A percentile compares a stretch with the other conserved stretches of the same genome.
These are phyloP conservation scores for Calonectria henricotiae DNA, from an alignment of 2,329 filamentous ascomycete genomes.

Conservation along the genomic window DNA sequence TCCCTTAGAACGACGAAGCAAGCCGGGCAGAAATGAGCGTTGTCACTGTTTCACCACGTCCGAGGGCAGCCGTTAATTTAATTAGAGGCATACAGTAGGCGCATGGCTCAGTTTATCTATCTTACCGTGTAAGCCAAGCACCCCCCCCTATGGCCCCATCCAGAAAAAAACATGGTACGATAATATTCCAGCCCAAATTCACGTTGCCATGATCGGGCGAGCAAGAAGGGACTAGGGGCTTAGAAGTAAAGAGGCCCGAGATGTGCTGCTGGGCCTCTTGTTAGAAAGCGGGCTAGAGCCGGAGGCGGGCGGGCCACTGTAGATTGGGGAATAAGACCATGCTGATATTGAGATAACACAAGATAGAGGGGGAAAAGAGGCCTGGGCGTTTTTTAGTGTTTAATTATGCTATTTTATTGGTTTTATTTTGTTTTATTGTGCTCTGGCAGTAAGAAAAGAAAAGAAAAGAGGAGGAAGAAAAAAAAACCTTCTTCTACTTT, in stretches of 20 bases:
- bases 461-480: too few relatives aligned
- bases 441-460: not conserved
- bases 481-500: not conserved
- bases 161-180: conserved; percentile 6
- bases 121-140: not conserved
- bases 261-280: not conserved
- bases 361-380: conserved; percentile 1
- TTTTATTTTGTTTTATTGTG: not conserved
- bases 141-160: not conserved
- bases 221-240: not conserved
- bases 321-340: not conserved
- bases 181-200: conserved; percentile 8
- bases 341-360: conserved; percentile 11
- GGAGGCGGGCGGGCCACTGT: not conserved
- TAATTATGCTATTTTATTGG: conserved; percentile 1
- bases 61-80: conserved; percentile 21
- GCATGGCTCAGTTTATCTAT: not conserved
- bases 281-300: not conserved
- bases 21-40: conserved; percentile 17
- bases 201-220: conserved; percentile 13
- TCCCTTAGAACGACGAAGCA: not conserved
- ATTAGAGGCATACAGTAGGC: conserved; percentile 15
- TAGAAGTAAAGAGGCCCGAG: not conserved
- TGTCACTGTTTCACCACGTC: conserved; percentile 25
- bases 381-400: conserved; percentile 4